Percentiles rank a stretch among this genome's conserved stretches.
Evolutionary conservation across 2,329 filamentous ascomycete genomes (phyloP).

Genomic region (Geosmithia putterillii): DNA sequence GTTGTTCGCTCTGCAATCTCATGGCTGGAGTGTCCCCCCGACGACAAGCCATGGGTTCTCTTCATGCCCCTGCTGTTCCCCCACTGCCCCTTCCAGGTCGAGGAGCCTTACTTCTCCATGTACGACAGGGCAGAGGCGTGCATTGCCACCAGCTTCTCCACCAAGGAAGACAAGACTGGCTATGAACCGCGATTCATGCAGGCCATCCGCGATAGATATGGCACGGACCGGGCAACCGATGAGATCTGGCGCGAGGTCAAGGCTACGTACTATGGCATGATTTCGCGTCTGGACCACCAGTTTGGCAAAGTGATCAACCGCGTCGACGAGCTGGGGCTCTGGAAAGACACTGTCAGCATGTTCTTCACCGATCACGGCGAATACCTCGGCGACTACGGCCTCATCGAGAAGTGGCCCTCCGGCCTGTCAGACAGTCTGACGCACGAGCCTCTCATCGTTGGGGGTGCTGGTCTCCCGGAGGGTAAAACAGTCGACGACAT

Average conservation of each 20-base stretch:
- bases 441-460: constrained; percentile 30
- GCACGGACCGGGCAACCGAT: constrained; percentile 22
- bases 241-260: constrained; percentile 30
- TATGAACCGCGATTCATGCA: constrained; percentile 29
- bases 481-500: constrained; percentile 19
- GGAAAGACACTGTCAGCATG: constrained; percentile 26
- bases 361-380: constrained; percentile 33
- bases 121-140: constrained; percentile 18
- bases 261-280: constrained; percentile 34
- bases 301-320: constrained; percentile 25
- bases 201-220: constrained; percentile 22
- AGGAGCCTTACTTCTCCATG: constrained; percentile 34
- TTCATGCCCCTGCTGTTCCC: constrained; percentile 30
- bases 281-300: constrained; percentile 29
- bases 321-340: constrained; percentile 18
- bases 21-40: constrained; percentile 29
- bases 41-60: constrained; percentile 25
- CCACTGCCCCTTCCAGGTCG: constrained; percentile 32
- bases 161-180: constrained; percentile 18
- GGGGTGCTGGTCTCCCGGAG: constrained; percentile 23
- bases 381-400: constrained; percentile 31
- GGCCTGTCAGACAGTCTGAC: constrained; percentile 26
- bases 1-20: constrained; percentile 24
- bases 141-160: constrained; percentile 8
- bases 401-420: constrained; percentile 36